A percentile compares a stretch with the other conserved stretches of the same genome.
These are phyloP conservation scores for Ascomycota sp. DNA, from an alignment of 2,329 filamentous ascomycete genomes.

Conservation along the genomic window DNA sequence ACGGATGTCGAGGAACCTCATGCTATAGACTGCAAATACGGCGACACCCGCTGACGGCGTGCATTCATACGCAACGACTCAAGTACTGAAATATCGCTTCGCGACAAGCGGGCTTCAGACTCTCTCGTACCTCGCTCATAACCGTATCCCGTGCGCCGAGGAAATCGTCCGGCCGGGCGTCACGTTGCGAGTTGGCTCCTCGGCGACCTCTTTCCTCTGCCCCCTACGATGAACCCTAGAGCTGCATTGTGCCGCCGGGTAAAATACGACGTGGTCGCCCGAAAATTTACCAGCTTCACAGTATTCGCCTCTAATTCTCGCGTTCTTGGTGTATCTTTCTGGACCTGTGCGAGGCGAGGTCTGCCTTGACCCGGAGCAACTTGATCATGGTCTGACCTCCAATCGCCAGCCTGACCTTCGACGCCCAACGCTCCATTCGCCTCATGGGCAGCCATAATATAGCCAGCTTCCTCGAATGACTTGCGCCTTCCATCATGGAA, in stretches of 20 bases:
- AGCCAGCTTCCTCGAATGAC: not conserved
- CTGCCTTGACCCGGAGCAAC: not conserved
- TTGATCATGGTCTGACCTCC: too few species aligned
- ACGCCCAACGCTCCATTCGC: too few species aligned
- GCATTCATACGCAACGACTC: not conserved
- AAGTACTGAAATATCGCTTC: too few species aligned
- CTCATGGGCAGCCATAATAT: too few species aligned
- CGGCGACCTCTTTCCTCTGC: not conserved
- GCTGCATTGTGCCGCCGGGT: constrained; percentile 1
- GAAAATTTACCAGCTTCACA: not conserved
- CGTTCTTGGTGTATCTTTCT: not conserved
- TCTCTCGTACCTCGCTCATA: too few species aligned
- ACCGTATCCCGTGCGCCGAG: too few species aligned
- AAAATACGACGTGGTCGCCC: constrained; percentile 4
- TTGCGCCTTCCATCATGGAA: not conserved
- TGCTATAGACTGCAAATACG: not conserved
- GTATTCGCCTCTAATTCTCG: not conserved
- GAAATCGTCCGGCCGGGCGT: too few species aligned
- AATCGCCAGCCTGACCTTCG: too few species aligned
- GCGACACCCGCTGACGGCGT: not conserved
- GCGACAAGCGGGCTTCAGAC: too few species aligned
- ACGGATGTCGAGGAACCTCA: not conserved
- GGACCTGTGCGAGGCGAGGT: not conserved
- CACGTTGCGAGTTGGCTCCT: too few species aligned
- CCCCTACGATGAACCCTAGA: constrained; percentile 2